Evolutionary conservation across 345 rosid species (phyloP).

Genomic region (Lepidium africanum): DNA sequence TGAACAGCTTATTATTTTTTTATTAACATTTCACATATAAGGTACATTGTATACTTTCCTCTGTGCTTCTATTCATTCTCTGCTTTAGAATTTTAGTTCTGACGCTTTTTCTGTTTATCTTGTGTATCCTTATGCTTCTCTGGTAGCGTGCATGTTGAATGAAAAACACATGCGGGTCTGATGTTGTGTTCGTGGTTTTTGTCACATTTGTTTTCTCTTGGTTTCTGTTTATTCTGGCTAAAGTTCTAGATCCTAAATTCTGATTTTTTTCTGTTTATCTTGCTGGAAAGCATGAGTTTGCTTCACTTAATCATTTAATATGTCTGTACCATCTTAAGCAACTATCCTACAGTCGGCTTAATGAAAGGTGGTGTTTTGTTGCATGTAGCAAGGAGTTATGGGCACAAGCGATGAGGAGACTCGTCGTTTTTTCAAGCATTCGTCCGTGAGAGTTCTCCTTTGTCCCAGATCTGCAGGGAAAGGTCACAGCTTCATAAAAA

Average conservation of each 20-base stretch:
- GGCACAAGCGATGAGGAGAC: slow-evolving; percentile 81
- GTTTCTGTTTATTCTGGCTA: background rate
- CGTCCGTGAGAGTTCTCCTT: slow-evolving; percentile 82
- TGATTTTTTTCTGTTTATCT: background rate
- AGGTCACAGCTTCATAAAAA: slow-evolving; percentile 80
- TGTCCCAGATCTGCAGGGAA: slow-evolving; percentile 81
- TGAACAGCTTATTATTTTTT: background rate
- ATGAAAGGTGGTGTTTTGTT: slow-evolving; percentile 4
- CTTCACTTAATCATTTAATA: background rate
- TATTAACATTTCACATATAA: background rate
- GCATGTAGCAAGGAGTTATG: slow-evolving; percentile 78
- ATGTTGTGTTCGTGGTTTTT: background rate
- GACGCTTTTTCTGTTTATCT: background rate
- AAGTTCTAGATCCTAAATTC: background rate
- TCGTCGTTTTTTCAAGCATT: slow-evolving; percentile 78
- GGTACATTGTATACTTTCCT: background rate
- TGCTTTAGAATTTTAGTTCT: background rate
- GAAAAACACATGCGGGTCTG: background rate
- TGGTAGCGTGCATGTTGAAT: background rate
- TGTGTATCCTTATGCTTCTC: background rate
- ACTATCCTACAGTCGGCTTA: background rate
- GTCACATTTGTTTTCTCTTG: background rate
- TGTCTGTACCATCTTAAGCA: background rate
- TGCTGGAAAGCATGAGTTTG: background rate
- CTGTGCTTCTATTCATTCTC: background rate